Conservation (phyloP, 257 asterid species). For the Plantago ovata region DNA sequence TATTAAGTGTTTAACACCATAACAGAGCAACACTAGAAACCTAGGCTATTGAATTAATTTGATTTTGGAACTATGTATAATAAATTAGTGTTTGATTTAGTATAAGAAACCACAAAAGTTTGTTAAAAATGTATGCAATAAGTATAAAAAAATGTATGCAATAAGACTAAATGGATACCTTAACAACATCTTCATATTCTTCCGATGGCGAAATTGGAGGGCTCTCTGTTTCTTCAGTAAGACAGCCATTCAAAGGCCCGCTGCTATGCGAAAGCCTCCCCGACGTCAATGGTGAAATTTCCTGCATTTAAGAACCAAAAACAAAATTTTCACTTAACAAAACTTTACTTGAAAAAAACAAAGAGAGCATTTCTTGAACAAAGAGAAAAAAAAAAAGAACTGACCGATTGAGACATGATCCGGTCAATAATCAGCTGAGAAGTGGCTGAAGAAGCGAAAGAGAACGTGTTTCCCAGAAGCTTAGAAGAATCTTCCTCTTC, state of each 20-base stretch:
- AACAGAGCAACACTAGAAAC: no score
- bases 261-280: conserved; percentile 99
- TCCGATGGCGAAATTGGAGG: conserved; percentile 89
- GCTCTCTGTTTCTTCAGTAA: conserved; percentile 79
- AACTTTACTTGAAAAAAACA: background rate
- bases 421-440: conserved; percentile 98
- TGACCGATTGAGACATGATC: conserved; percentile 92
- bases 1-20: no score
- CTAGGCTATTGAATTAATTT: no score
- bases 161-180: conserved; percentile 35
- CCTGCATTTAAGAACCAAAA: conserved; percentile 39
- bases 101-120: no score
- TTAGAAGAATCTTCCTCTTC: conserved; percentile 57
- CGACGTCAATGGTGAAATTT: conserved; percentile 90
- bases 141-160: background rate
- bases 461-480: conserved; percentile 81
- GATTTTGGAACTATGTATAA: no score
- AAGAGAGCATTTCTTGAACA: background rate
- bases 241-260: conserved; percentile 81
- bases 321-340: background rate
- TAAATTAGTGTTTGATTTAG: no score
- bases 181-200: conserved; percentile 92
- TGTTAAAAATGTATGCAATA: background rate
- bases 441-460: conserved; percentile 92
- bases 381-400: conserved; percentile 13